Base-by-base conservation (phyloP, 140 eudicot species). In the Cichorium intybus region DNA sequence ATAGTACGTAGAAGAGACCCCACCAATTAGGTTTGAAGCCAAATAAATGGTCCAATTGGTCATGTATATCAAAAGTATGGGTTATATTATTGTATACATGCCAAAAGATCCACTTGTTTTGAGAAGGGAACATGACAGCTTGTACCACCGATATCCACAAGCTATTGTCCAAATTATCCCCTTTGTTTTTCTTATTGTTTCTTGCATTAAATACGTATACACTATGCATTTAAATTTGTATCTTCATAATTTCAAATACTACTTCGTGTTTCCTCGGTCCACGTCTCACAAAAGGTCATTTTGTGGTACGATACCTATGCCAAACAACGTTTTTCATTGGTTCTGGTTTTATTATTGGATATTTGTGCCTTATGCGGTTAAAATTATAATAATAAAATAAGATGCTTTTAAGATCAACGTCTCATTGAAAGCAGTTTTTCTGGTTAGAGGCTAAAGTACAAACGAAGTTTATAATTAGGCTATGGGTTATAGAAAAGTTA, bases 1-100 rank as follows among this genome's bases (percentile, higher is more conserved):
- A 50, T 75, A 68, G 60, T n/a, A n/a, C n/a, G n/a, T 75, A 31
- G 15, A 60, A 41, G 52, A 16, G 74, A 48, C 70, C 80, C 80
- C 75, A 68, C 80, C 80, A 37, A 22, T 26, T 74, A 58, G 62
- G 55, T 34, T 59, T 51, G 66, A 57, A 39, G 54, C 59, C 26
- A 54, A 68, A 29, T 59, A 75, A 67, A 52, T 50, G 75, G 65
- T 45, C 80, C 70, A 52, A 20, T 68, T 43, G 62, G 50, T 54
- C 31, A 67, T 60, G 66, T 26, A 61, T 66, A 56, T 64, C 10
- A 57, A 14, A 65, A 50, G 73, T 60, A 74, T 74, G 79, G 79
- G 79, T 64, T 49, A 22, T 47, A 31, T 4, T 4, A 1, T 6
- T 31, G 15, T 15, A 74, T 21, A 59, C 51, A 45, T 64, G 68